Conservation (phyloP, 352 stramenopile genomes). For the Phytophthora palmivora region DNA sequence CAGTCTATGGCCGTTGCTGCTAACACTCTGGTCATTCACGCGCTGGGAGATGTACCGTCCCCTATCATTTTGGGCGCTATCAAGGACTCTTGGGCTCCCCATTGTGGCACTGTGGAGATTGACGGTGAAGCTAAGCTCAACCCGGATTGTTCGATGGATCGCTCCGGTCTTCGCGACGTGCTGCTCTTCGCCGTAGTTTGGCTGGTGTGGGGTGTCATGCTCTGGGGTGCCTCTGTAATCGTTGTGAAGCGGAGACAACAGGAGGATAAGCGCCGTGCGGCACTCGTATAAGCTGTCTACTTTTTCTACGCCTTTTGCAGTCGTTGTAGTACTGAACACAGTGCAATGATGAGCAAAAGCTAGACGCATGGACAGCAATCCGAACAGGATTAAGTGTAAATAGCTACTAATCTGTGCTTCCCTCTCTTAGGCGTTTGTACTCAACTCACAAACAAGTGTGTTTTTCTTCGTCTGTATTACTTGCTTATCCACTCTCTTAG, state of each 20-base stretch:
- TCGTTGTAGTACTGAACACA: slow-evolving; percentile 7
- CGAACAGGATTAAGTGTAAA: slow-evolving; percentile 23
- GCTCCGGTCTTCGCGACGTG: slow-evolving; percentile 65
- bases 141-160: slow-evolving; percentile 67
- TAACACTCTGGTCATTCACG: slow-evolving; percentile 93
- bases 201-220: slow-evolving; percentile 72
- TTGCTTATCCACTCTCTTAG: slow-evolving; percentile 17
- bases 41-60: slow-evolving; percentile 94
- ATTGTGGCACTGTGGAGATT: slow-evolving; percentile 79
- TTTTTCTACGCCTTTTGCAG: slow-evolving; percentile 27
- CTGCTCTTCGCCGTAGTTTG: slow-evolving; percentile 82
- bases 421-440: too few relatives aligned
- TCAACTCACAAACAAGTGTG: slow-evolving; percentile 5
- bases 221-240: slow-evolving; percentile 64
- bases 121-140: slow-evolving; percentile 69
- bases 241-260: slow-evolving; percentile 43
- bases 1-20: slow-evolving; percentile 92
- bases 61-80: slow-evolving; percentile 93
- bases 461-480: slow-evolving; percentile 30
- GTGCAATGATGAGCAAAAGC: slow-evolving; percentile 3
- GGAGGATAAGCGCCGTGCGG: slow-evolving; percentile 28
- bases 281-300: slow-evolving; percentile 18
- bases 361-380: slow-evolving; percentile 8
- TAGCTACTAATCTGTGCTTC: slow-evolving; percentile 1
- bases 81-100: slow-evolving; percentile 93